Evolutionary conservation across 2,329 filamentous ascomycete genomes (phyloP), one percentile per base, ranked within the genome.

Genomic region (Diaporthe ilicicola): DNA sequence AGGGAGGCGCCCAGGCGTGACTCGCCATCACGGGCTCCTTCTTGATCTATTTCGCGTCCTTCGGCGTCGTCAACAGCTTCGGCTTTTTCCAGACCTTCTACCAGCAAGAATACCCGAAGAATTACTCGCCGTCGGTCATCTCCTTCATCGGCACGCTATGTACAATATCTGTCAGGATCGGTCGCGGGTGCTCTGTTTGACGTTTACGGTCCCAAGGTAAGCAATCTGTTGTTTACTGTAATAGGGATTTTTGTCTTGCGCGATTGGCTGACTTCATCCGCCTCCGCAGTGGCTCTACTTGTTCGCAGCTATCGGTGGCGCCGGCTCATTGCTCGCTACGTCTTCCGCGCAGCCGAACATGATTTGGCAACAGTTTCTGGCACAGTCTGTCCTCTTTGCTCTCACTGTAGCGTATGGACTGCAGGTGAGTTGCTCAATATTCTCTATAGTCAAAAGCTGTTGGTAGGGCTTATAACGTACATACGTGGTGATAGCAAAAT

Each of bases 11-110:
- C 7, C 44, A 48, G 44, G 44, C 44, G 6, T 48, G 44, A 19
- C 44, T 48, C 10, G 44, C 44, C 19, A 48, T 48, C 44, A 10
- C 19, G 19, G 44, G 44, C 44, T 48, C 44, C 44, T 48, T 48
- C n/a, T 48, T 48, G 0, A 19, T 48, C 19, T 48, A 48, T 19
- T 48, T 48, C 19, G 44, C 44, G 44, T 48, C 44, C 44, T 48
- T 48, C 44, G 44, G 44, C n/a, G 44, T 48, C 44, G 19, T 48
- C 44, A 48, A 48, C 74, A 81, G 78, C 22, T 85, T 83, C 66
- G 84, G 83, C 55, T 81, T 83, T 1, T 86, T 82, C 75, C 82
- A 85, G 73, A 82, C 80, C 12, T 84, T 82, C 76, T 84, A 84
- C 73, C 78, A 82, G 73, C 75, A 76, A 1, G 75, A 75, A 1